phyloP scores from a whole-genome alignment of 2,329 filamentous ascomycete species.

The Teratosphaeria viscida region DNA sequence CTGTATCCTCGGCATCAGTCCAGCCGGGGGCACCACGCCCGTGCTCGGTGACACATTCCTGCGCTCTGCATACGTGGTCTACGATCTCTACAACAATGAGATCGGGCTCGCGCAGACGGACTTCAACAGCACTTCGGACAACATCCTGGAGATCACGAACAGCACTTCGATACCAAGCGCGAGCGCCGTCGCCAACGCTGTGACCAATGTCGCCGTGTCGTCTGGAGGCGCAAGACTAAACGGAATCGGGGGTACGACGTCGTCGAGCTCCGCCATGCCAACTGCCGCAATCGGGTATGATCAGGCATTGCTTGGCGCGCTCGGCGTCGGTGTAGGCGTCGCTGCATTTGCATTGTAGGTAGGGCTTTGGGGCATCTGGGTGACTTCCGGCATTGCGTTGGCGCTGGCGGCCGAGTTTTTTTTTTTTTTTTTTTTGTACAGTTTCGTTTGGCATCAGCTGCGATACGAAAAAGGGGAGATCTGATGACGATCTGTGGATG shows the following conservation, averaged over 20 bases:
- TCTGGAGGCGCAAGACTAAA: constrained; percentile 35
- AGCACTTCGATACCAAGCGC: constrained; percentile 44
- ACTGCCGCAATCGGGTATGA: constrained; percentile 18
- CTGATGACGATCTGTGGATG: neutral
- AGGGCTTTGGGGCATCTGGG: neutral
- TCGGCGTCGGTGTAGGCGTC: constrained; percentile 13
- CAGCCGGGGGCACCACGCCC: constrained; percentile 36
- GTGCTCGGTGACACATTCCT: constrained; percentile 55
- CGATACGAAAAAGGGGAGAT: neutral
- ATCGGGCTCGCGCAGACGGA: constrained; percentile 52
- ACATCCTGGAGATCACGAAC: constrained; percentile 45
- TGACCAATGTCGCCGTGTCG: constrained; percentile 36
- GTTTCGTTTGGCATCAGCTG: neutral
- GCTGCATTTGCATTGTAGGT: constrained; percentile 15
- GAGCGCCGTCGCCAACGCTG: constrained; percentile 39
- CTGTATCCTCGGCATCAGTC: constrained; percentile 43
- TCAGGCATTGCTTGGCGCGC: constrained; percentile 17
- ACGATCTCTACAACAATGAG: constrained; percentile 49
- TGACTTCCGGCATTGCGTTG: neutral
- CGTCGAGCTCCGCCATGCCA: constrained; percentile 11
- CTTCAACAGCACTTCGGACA: constrained; percentile 45
- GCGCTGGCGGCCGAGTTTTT: neutral
- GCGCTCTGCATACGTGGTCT: constrained; percentile 53
- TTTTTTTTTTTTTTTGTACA: neutral
- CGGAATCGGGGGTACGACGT: constrained; percentile 6